Conservation (phyloP, 192 early-diverging fungal species). For the Coemansia sp. region DNA sequence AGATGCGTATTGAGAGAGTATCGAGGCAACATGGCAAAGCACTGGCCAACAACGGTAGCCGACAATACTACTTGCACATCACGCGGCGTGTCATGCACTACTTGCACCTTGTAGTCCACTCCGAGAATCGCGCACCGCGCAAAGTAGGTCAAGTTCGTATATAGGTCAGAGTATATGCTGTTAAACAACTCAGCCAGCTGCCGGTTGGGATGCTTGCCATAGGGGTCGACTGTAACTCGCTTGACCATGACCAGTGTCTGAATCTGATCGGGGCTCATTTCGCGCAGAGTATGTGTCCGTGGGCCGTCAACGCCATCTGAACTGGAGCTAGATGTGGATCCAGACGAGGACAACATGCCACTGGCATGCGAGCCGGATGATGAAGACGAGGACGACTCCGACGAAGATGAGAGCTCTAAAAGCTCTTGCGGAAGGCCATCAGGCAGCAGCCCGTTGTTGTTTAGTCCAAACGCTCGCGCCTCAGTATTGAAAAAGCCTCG, state of each 20-base stretch:
- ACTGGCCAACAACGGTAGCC: slow-evolving; percentile 46
- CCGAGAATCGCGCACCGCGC: slow-evolving; percentile 65
- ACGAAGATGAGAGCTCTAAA: slow-evolving; percentile 23
- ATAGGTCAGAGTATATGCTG: slow-evolving; percentile 65
- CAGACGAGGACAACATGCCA: neutral
- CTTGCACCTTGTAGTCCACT: slow-evolving; percentile 43
- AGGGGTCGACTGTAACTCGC: slow-evolving; percentile 59
- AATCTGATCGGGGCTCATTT: slow-evolving; percentile 28
- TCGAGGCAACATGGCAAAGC: slow-evolving; percentile 20
- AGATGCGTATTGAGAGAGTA: slow-evolving; percentile 15
- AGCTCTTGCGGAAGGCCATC: neutral
- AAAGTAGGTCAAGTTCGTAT: slow-evolving; percentile 64
- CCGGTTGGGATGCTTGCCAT: slow-evolving; percentile 70
- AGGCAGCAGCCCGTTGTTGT: neutral
- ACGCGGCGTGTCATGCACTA: slow-evolving; percentile 39
- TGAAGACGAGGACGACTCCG: slow-evolving; percentile 16
- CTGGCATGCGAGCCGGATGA: slow-evolving; percentile 8
- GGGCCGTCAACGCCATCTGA: slow-evolving; percentile 13
- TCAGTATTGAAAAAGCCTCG: slow-evolving; percentile 12
- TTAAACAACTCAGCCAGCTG: slow-evolving; percentile 71
- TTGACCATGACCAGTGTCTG: slow-evolving; percentile 65
- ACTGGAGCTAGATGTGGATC: slow-evolving; percentile 5
- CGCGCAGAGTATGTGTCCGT: slow-evolving; percentile 39
- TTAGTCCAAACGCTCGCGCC: neutral
- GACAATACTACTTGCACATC: slow-evolving; percentile 68